phyloP scores from a whole-genome alignment of 768 basidiomycete genomes.

The Agaricus blazei region DNA sequence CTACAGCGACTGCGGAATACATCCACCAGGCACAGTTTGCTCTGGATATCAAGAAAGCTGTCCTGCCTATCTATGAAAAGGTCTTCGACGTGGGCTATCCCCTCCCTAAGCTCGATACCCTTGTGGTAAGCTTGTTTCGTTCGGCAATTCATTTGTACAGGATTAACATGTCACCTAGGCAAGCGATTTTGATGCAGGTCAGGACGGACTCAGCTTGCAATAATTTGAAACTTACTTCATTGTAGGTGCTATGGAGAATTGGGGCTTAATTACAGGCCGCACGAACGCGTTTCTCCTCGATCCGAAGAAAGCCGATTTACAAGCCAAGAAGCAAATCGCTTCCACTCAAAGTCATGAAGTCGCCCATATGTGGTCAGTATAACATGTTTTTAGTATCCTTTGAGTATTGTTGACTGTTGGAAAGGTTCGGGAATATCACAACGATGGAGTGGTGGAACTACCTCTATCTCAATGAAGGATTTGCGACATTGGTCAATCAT shows the following conservation, averaged over 20 bases:
- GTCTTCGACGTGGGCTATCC: conserved; percentile 92
- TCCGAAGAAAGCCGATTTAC: conserved; percentile 64
- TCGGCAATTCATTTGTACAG: neutral
- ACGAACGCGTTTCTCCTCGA: conserved; percentile 80
- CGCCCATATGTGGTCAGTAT: conserved; percentile 69
- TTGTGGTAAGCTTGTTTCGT: conserved; percentile 51
- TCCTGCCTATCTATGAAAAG: conserved; percentile 87
- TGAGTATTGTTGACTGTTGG: neutral
- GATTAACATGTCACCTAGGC: conserved; percentile 33
- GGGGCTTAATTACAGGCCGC: conserved; percentile 89
- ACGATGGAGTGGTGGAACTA: conserved; percentile 95
- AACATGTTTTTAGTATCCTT: neutral
- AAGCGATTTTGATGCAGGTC: conserved; percentile 83
- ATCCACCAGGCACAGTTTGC: conserved; percentile 84
- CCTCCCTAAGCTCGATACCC: conserved; percentile 90
- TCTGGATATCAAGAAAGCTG: conserved; percentile 78
- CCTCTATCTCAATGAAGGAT: conserved; percentile 83
- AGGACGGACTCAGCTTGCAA: conserved; percentile 6
- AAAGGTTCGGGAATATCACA: conserved; percentile 89
- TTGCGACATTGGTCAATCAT: conserved; percentile 68
- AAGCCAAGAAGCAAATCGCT: conserved; percentile 76
- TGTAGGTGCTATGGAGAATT: conserved; percentile 88
- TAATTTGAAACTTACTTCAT: neutral
- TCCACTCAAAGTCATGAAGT: conserved; percentile 81
- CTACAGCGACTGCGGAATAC: conserved; percentile 68